These are phyloP conservation scores for Paratinospora sagittata DNA, from an alignment of 164 flowering plant species.

Conservation along the genomic window DNA sequence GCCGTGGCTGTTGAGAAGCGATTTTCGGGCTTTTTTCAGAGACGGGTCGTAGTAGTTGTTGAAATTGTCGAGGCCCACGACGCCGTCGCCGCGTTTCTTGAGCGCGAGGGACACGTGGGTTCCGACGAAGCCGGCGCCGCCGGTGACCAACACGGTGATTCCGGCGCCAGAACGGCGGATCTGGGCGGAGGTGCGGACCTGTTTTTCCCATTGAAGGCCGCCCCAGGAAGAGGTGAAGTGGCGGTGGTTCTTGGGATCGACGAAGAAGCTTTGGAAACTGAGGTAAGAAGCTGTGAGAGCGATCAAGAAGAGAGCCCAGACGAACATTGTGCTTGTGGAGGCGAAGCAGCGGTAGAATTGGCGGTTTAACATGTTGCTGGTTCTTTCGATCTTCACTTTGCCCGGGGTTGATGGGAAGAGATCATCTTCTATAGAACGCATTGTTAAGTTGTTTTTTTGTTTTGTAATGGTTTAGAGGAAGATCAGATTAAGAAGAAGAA, in stretches of 20 bases:
- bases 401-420: constrained; percentile 52
- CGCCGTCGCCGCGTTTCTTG: constrained; percentile 74
- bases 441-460: constrained; percentile 1
- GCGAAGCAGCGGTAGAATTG: constrained; percentile 58
- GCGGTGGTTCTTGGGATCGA: constrained; percentile 41
- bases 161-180: constrained; percentile 46
- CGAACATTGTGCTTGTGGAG: constrained; percentile 59
- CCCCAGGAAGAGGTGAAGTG: constrained; percentile 58
- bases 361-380: constrained; percentile 33
- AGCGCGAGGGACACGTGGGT: constrained; percentile 62
- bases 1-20: constrained; percentile 31
- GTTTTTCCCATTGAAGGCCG: constrained; percentile 62
- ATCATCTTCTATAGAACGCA: constrained; percentile 57
- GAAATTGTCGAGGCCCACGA: constrained; percentile 73
- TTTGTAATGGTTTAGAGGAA: background rate
- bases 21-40: constrained; percentile 42
- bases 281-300: constrained; percentile 62
- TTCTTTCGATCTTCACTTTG: constrained; percentile 56
- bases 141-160: constrained; percentile 64
- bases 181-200: constrained; percentile 55
- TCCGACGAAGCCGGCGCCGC: constrained; percentile 63
- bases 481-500: background rate
- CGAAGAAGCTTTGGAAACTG: constrained; percentile 55
- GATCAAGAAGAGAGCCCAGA: constrained; percentile 66
- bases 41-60: constrained; percentile 74